Base-by-base conservation (phyloP, 2,329 filamentous ascomycete genomes). In the Aureobasidium melanogenum region DNA sequence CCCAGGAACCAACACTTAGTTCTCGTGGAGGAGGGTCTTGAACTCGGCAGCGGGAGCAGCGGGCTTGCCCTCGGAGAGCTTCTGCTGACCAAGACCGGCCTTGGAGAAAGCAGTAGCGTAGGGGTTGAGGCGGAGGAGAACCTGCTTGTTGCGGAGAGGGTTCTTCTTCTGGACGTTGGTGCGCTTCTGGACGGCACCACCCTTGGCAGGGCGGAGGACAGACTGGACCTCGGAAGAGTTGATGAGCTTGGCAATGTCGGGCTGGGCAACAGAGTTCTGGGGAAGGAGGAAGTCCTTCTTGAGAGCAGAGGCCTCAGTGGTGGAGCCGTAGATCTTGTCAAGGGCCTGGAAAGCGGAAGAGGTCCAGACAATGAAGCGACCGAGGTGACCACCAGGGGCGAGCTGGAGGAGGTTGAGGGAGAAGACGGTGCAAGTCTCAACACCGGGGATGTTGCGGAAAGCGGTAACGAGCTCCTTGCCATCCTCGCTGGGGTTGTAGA, bases 221-320 rank as follows among this genome's bases (percentile, higher is more conserved):
- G 88, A 89, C 88, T 99, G 94, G 79, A 97, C 88, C 83, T 99
- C 94, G 74, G 90, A 91, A 74, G 88, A 93, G 91, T 99, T 99
- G 88, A 99, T 99, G 75, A 99, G 86, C 80, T 95, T 94, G 81
- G 86, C 86, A 72, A 99, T 87, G 75, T 99, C 94, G 76, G 94
- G 86, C 85, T 99, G 93, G 74, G 88, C 84, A 76, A 99, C 89
- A 70, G 95, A 79, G 83, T 93, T 92, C 74, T 88, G 88, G 68
- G 94, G 94, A 70, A 99, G 87, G 74, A 96, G 85, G 89, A 94
- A 99, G 85, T 99, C 93, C 84, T 94, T 95, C 91, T 99, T 99
- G 75, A 96, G 87, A 67, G 88, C 87, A 52, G 92, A 93, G 70
- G 93, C 85, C 77, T 86, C 82, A 74, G 89, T 94, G 76, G 91